Base-by-base conservation (phyloP, 1,139 yeast genomes). In the Suhomyces chickasaworum region DNA sequence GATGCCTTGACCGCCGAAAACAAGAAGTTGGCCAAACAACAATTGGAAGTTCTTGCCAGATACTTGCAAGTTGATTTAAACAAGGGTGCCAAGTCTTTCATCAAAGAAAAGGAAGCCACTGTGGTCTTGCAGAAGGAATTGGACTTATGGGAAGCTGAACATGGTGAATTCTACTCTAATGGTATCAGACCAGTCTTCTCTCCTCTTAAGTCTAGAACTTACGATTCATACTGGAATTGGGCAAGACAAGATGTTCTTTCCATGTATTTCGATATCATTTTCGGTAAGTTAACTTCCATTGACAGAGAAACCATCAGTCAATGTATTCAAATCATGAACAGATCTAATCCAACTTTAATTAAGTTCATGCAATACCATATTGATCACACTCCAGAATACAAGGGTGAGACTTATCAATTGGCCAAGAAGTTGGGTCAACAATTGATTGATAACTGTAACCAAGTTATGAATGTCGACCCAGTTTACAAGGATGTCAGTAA, bases 211-310 rank as follows among this genome's bases (percentile, higher is more conserved):
- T 96, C 98, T 33, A 88, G 99, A 76, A 84, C 87, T 45, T 93
- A 93, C 68, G 98, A 93, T 70, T 90, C 98, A 22, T 90, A 91
- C 71, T 93, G 99, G 99, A 95, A 95, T 71, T 93, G 99, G 99
- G 97, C 98, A 39, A 88, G 97, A 72, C 99, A 93, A 75, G 97
- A 95, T 67, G 88, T 95, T 52, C 75, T 93, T 58, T 84, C 91
- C 44, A 86, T 93, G 90, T 93, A 89, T 75, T 93, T 82, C 66
- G 97, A 93, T 71, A 89, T 93, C 60, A 89, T 93, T 60, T 95
- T 93, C 68, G 99, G 99, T 64, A 86, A 89, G 56, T 80, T 93
- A 58, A 83, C 85, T 40, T 85, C 89, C 49, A 86, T 93, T 55
- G 98, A 93, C 66, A 85, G 99, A 68, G 97, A 93, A 74, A 90